Conservation (phyloP, 371 early-diverging fungal genomes). For the Actinomortierella wolfii region DNA sequence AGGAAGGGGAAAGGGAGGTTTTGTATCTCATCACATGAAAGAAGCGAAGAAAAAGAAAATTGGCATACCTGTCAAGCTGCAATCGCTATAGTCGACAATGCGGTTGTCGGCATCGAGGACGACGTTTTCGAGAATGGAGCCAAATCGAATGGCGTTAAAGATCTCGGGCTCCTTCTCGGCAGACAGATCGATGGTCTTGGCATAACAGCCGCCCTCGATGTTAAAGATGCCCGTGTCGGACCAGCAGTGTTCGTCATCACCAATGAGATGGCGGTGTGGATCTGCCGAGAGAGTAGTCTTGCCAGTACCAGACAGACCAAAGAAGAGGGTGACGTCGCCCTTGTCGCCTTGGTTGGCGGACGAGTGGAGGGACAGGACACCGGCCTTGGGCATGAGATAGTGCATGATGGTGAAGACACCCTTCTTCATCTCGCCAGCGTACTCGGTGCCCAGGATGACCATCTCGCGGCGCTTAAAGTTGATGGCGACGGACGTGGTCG, state of each 20-base stretch:
- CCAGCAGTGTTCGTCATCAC: slow-evolving; percentile 99
- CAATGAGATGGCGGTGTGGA: slow-evolving; percentile 90
- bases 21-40: too few relatives aligned
- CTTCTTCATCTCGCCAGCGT: slow-evolving; percentile 99
- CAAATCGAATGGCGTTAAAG: slow-evolving; percentile 94
- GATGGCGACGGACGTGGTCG: slow-evolving; percentile 89
- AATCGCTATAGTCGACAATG: slow-evolving; percentile 86
- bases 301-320: slow-evolving; percentile 97
- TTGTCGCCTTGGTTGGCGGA: slow-evolving; percentile 92
- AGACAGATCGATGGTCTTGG: slow-evolving; percentile 94
- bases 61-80: slow-evolving; percentile 63
- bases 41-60: too few relatives aligned
- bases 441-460: slow-evolving; percentile 96
- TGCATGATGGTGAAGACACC: slow-evolving; percentile 98
- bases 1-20: too few relatives aligned
- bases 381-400: slow-evolving; percentile 96
- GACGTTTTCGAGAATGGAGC: slow-evolving; percentile 95
- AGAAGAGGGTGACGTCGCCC: slow-evolving; percentile 96
- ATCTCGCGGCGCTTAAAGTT: slow-evolving; percentile 81
- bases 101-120: slow-evolving; percentile 83
- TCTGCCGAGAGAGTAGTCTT: slow-evolving; percentile 98
- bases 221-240: slow-evolving; percentile 94
- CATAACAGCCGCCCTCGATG: slow-evolving; percentile 99
- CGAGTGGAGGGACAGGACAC: slow-evolving; percentile 95
- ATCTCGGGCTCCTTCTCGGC: slow-evolving; percentile 98